These are phyloP conservation scores for Tylopilus intermedius DNA, from an alignment of 768 basidiomycete genomes.

Conservation along the genomic window DNA sequence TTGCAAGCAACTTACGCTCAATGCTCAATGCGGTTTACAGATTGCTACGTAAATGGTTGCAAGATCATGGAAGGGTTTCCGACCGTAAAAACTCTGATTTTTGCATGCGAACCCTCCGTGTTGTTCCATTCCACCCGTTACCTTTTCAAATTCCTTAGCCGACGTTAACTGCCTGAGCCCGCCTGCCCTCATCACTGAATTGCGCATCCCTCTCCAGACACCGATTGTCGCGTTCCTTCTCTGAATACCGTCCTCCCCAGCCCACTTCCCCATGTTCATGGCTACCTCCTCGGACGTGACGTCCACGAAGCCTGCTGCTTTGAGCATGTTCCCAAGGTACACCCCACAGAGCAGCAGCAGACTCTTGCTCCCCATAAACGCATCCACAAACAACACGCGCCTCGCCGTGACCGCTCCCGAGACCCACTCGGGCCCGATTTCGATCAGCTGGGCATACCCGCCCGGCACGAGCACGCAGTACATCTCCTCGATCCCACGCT, in stretches of 20 bases:
- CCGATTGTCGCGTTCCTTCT: constrained; percentile 14
- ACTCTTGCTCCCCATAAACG: constrained; percentile 5
- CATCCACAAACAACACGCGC: constrained; percentile 9
- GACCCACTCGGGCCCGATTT: constrained; percentile 17
- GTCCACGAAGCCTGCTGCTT: constrained; percentile 13
- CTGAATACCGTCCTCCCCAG: constrained; percentile 18
- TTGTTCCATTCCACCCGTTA: constrained; percentile 21
- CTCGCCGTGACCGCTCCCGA: constrained; percentile 12
- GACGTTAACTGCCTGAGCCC: constrained; percentile 14
- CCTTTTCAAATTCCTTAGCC: constrained; percentile 17
- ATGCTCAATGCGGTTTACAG: no score
- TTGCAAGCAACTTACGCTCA: no score
- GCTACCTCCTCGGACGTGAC: constrained; percentile 15
- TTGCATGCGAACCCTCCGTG: constrained; percentile 10
- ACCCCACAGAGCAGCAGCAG: constrained; percentile 8
- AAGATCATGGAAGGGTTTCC: constrained; percentile 7
- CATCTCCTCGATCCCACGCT: constrained; percentile 21
- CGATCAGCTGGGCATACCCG: constrained; percentile 32
- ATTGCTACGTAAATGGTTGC: not conserved
- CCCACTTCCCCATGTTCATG: constrained; percentile 24
- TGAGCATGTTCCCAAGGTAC: constrained; percentile 21
- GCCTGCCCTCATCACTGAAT: constrained; percentile 17
- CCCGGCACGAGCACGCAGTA: constrained; percentile 30
- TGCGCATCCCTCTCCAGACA: constrained; percentile 23
- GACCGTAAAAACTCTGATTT: constrained; percentile 9